A percentile compares a stretch with the other conserved stretches of the same genome.
Evolutionary conservation across 129 eudicot genomes (phyloP).

Genomic region (Ambrosia artemisiifolia): DNA sequence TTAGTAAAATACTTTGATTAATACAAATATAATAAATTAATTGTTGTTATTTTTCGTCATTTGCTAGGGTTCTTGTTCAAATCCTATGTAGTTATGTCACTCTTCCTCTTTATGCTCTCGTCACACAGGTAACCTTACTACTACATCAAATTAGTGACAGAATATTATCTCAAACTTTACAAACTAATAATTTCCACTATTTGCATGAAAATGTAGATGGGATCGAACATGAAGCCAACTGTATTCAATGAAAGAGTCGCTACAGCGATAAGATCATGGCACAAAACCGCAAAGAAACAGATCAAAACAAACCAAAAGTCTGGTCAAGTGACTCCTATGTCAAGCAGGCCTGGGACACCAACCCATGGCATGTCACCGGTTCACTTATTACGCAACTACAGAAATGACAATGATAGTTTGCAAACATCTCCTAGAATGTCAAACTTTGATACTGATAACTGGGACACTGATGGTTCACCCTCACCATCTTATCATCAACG

Average conservation of each 20-base stretch:
- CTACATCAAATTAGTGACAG: not conserved
- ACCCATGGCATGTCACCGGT: conserved; percentile 46
- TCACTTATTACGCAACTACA: conserved; percentile 41
- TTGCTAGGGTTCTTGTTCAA: conserved; percentile 55
- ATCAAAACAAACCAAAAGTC: conserved; percentile 31
- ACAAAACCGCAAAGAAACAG: conserved; percentile 46
- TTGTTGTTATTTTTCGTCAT: not conserved
- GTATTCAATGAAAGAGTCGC: conserved; percentile 56
- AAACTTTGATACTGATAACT: conserved; percentile 33
- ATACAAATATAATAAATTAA: not conserved
- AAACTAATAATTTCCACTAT: not conserved
- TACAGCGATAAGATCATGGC: conserved; percentile 52
- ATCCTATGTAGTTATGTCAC: conserved; percentile 71
- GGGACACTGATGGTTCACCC: conserved; percentile 36
- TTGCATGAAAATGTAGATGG: conserved; percentile 42
- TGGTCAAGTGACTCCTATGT: conserved; percentile 43
- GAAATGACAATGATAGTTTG: conserved; percentile 24
- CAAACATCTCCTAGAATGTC: conserved; percentile 41
- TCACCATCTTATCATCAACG: conserved; percentile 34
- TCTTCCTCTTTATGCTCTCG: conserved; percentile 84
- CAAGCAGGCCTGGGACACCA: conserved; percentile 53
- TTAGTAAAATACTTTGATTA: not conserved
- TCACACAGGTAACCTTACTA: conserved; percentile 52
- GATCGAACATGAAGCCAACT: conserved; percentile 55
- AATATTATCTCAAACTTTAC: not conserved